Percentiles rank a stretch among this genome's conserved stretches.
phyloP scores from a whole-genome alignment of 805 yeast genomes.

The Starmerella bombicola region DNA sequence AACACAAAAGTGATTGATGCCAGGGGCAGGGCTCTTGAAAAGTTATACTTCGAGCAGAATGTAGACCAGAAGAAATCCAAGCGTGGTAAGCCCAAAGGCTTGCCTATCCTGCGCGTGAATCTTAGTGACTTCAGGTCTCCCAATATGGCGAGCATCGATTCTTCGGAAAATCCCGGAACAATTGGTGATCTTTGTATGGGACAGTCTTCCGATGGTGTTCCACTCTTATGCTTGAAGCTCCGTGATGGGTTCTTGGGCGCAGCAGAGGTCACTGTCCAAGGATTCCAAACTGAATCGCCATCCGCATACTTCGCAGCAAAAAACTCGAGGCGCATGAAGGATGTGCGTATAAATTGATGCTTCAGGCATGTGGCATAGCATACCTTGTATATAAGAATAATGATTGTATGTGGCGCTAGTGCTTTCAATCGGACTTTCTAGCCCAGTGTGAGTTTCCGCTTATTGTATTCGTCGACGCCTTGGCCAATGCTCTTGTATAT shows the following conservation, averaged over 20 bases:
- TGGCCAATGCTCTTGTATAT: constrained; percentile 60
- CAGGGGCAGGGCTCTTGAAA: constrained; percentile 20
- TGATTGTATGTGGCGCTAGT: too few species aligned
- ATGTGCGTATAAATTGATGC: too few species aligned
- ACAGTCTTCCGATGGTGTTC: background rate
- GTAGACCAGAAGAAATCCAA: constrained; percentile 7
- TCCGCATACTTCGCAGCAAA: constrained; percentile 8
- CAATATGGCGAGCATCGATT: background rate
- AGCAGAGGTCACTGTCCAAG: constrained; percentile 19
- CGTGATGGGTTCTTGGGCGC: constrained; percentile 21
- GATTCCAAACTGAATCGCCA: constrained; percentile 16
- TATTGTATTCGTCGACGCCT: constrained; percentile 65
- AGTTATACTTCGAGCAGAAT: constrained; percentile 17
- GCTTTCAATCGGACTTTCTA: too few species aligned
- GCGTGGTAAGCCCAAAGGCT: constrained; percentile 10
- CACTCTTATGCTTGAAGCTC: constrained; percentile 15
- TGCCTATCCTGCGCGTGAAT: constrained; percentile 12
- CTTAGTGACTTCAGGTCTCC: constrained; percentile 11
- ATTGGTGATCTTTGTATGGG: constrained; percentile 6
- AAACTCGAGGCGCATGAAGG: constrained; percentile 6
- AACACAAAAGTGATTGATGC: constrained; percentile 12
- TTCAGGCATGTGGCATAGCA: too few species aligned
- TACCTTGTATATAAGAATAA: too few species aligned
- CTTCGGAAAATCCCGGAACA: background rate
- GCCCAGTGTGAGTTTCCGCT: constrained; percentile 28